Evolutionary conservation across 2,329 filamentous ascomycete species (phyloP).

Genomic region (Plectosphaerella sp.): DNA sequence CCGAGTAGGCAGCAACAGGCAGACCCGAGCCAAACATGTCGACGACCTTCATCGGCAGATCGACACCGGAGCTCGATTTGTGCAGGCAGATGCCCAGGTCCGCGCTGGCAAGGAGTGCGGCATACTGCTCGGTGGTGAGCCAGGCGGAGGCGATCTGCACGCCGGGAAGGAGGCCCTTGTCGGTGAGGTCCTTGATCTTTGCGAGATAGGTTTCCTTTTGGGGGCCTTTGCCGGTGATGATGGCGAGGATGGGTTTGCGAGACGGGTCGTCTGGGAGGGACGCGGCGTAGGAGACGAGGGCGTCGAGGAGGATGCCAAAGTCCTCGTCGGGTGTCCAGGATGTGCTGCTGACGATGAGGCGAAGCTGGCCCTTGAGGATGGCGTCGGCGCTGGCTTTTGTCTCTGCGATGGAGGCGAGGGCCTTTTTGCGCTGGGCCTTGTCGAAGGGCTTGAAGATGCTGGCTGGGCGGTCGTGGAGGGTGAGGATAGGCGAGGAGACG

Average conservation of each 20-base stretch:
- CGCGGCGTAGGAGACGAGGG: constrained; percentile 69
- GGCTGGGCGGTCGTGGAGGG: constrained; percentile 84
- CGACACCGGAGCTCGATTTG: constrained; percentile 89
- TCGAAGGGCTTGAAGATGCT: constrained; percentile 71
- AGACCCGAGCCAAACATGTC: constrained; percentile 97
- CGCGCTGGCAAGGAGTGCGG: constrained; percentile 74
- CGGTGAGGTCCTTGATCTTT: constrained; percentile 57
- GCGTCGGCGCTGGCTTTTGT: constrained; percentile 55
- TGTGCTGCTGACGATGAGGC: constrained; percentile 83
- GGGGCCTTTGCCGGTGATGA: constrained; percentile 94
- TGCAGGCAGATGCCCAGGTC: constrained; percentile 90
- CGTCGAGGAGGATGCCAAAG: constrained; percentile 81
- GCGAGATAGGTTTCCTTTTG: constrained; percentile 72
- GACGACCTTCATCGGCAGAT: constrained; percentile 98
- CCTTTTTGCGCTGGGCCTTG: constrained; percentile 24
- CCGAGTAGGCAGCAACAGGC: constrained; percentile 81
- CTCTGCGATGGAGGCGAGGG: constrained; percentile 63
- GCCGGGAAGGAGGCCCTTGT: constrained; percentile 59
- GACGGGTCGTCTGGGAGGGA: constrained; percentile 27
- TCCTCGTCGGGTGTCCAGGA: constrained; percentile 98
- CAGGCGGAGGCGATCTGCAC: constrained; percentile 78
- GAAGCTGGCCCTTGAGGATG: constrained; percentile 54
- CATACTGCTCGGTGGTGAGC: constrained; percentile 81
- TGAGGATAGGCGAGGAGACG: constrained; percentile 60
- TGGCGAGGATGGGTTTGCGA: constrained; percentile 68